A percentile compares a stretch with the other conserved stretches of the same genome.
phyloP scores from a whole-genome alignment of 2,329 filamentous ascomycete genomes.

The Aspergillus amoenus region DNA sequence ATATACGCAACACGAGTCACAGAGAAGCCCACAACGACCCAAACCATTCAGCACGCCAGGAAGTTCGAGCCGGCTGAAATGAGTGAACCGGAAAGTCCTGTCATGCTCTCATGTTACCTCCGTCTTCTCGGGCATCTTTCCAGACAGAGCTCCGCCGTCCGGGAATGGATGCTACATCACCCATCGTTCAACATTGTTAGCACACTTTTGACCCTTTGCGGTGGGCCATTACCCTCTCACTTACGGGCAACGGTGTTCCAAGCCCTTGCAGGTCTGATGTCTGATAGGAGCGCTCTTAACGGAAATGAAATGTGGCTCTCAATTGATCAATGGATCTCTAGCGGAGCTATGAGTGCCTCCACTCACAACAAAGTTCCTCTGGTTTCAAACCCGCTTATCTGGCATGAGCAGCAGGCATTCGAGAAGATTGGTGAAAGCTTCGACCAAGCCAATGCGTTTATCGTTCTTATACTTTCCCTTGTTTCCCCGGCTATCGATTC shows the following conservation, averaged over 20 bases:
- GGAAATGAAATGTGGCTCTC: slow-evolving; percentile 75
- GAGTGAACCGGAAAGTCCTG: slow-evolving; percentile 89
- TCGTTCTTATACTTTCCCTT: slow-evolving; percentile 72
- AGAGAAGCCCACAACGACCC: slow-evolving; percentile 64
- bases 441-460: slow-evolving; percentile 82
- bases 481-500: slow-evolving; percentile 56
- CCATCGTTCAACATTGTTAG: slow-evolving; percentile 69
- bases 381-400: slow-evolving; percentile 40
- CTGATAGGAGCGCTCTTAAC: slow-evolving; percentile 66
- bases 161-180: slow-evolving; percentile 70
- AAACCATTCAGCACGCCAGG: slow-evolving; percentile 56
- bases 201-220: slow-evolving; percentile 75
- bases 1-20: slow-evolving; percentile 79
- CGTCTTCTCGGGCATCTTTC: slow-evolving; percentile 82
- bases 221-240: slow-evolving; percentile 71
- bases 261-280: slow-evolving; percentile 72
- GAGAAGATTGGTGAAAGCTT: slow-evolving; percentile 74
- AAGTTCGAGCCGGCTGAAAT: slow-evolving; percentile 66
- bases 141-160: slow-evolving; percentile 68
- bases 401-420: slow-evolving; percentile 63
- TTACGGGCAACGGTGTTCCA: slow-evolving; percentile 82
- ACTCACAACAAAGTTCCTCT: slow-evolving; percentile 49
- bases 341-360: slow-evolving; percentile 40
- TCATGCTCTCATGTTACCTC: slow-evolving; percentile 95
- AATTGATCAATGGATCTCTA: slow-evolving; percentile 77